These are phyloP conservation scores for Cenchrus purpureus DNA, from an alignment of 176 grass and related monocot species.

Conservation along the genomic window DNA sequence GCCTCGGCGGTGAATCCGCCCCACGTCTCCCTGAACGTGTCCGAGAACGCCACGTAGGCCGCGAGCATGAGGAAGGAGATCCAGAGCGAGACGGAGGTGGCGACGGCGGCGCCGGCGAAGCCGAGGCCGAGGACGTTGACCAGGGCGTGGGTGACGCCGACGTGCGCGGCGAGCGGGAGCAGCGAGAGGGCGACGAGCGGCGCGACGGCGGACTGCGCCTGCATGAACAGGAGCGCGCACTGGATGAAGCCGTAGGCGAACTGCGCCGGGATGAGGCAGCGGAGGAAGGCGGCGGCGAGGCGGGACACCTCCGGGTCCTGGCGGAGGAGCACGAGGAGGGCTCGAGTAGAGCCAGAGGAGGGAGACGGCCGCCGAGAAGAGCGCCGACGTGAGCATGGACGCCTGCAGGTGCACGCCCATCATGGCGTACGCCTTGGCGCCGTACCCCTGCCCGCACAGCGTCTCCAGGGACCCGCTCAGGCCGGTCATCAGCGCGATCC, in stretches of 20 bases:
- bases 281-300: constrained; percentile 38
- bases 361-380: constrained; percentile 44
- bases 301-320: constrained; percentile 48
- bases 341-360: constrained; percentile 51
- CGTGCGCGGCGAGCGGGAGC: constrained; percentile 39
- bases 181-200: constrained; percentile 49
- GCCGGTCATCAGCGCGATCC: constrained; percentile 73
- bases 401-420: constrained; percentile 56
- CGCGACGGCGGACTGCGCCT: constrained; percentile 53
- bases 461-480: constrained; percentile 54
- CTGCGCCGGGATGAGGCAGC: constrained; percentile 34
- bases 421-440: constrained; percentile 44
- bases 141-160: constrained; percentile 41
- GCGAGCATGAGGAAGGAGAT: constrained; percentile 44
- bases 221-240: constrained; percentile 58
- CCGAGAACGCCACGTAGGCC: constrained; percentile 39
- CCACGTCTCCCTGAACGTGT: constrained; percentile 38
- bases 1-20: constrained; percentile 43
- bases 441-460: constrained; percentile 51
- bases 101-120: constrained; percentile 44
- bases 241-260: constrained; percentile 56
- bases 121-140: constrained; percentile 41
- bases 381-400: constrained; percentile 33
- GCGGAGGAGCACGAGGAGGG: constrained; percentile 38
- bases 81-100: constrained; percentile 43